These are phyloP conservation scores for Hericium coralloides DNA, from an alignment of 768 basidiomycete species.

Conservation along the genomic window DNA sequence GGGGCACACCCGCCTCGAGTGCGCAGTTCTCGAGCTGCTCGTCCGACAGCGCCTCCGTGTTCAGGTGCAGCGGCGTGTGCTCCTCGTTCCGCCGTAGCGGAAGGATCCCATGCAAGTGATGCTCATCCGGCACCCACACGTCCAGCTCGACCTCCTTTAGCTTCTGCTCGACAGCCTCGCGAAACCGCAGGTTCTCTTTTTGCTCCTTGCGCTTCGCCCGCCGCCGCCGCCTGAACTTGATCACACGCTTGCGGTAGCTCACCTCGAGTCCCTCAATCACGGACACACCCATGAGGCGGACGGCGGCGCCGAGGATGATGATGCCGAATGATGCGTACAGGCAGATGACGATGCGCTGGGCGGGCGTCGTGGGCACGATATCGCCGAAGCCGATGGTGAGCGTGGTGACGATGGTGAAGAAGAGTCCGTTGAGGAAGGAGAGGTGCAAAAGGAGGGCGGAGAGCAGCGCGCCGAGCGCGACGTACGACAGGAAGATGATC, in stretches of 20 bases:
- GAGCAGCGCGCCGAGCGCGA: conserved; percentile 62
- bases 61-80: conserved; percentile 34
- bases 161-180: conserved; percentile 52
- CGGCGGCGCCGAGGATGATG: conserved; percentile 39
- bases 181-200: conserved; percentile 46
- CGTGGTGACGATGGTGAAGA: conserved; percentile 67
- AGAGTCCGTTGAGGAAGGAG: conserved; percentile 65
- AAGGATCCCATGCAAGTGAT: too few relatives aligned
- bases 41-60: conserved; percentile 48
- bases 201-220: conserved; percentile 32
- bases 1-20: conserved; percentile 57
- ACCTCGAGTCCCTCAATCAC: conserved; percentile 66
- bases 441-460: conserved; percentile 45
- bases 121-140: conserved; percentile 39
- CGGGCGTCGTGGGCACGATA: conserved; percentile 42
- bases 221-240: conserved; percentile 36
- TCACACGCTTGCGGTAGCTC: conserved; percentile 49
- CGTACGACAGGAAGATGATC: conserved; percentile 63
- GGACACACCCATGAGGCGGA: conserved; percentile 36
- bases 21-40: conserved; percentile 52
- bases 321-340: conserved; percentile 53
- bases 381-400: conserved; percentile 72
- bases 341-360: conserved; percentile 50
- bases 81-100: too few relatives aligned
- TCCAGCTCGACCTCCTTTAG: conserved; percentile 40